Base-by-base conservation (phyloP, 2,329 filamentous ascomycete genomes). In the Alternaria triticina region DNA sequence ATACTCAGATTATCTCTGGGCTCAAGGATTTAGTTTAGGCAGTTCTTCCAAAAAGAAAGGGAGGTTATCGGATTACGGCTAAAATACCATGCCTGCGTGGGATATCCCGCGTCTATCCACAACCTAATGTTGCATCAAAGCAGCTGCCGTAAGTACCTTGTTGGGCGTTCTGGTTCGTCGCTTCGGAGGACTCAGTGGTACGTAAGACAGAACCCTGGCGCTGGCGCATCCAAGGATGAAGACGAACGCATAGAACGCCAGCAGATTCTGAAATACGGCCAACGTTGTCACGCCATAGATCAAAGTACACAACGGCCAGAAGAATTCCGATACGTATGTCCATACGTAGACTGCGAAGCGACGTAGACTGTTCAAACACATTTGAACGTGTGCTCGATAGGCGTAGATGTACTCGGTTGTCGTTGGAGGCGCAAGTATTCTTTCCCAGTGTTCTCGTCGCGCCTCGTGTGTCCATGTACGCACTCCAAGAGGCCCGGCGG, bases 281-380 rank as follows among this genome's bases (percentile, higher is more conserved):
- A 69, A 17, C 10, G 51, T 56, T 4, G 49, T 43, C 33, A 67
- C 13, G 20, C 62, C 43, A 22, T 67, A 65, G 8, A 65, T n/a
- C 11, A 69, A 17, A 8, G 62, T 56, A 12, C 23, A 46, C 11
- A 64, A 27, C 15, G 63, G 62, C 67, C 62, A 69, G 25, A 61
- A 65, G 27, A 60, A 64, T 20, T 45, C 46, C 7, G 44, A 13
- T 15, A 61, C 36, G 27, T 33, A 52, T n/a, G 51, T 30, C 62
- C 54, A 57, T 22, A 25, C 30, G 12, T 20, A 6, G 15, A n/a
- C 22, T 3, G 47, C 11, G 5, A 20, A 15, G 27, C 15, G 27
- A 13, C 27, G 12, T 13, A 46, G 17, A 22, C 10, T 15, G 13
- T 25, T 55, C 9, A 54, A 25, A 5, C 28, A 15, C 27, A 44